Evolutionary conservation across 495 filamentous ascomycete species (phyloP).

Genomic region (Penicillium dipodomyicola): DNA sequence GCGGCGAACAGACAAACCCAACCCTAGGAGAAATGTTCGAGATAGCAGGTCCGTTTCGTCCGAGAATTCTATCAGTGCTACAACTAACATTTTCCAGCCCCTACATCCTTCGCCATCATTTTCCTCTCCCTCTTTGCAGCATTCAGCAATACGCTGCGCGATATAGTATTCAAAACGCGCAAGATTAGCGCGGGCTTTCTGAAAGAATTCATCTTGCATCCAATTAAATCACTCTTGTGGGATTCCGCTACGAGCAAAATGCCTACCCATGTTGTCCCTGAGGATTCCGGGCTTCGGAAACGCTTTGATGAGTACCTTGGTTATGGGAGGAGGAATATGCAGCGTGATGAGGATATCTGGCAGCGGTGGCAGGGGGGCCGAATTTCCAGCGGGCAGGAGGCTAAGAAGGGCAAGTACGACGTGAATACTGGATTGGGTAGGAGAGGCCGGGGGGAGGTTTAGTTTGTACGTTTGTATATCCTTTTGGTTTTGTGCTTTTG

Average conservation of each 20-base stretch:
- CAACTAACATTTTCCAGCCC: constrained; percentile 27
- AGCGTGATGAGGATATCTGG: constrained; percentile 40
- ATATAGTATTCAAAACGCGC: constrained; percentile 25
- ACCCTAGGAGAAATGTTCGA: constrained; percentile 34
- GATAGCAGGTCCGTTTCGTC: constrained; percentile 30
- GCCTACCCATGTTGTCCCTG: constrained; percentile 17
- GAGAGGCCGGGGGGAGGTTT: constrained; percentile 1
- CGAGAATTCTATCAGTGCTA: too few relatives aligned
- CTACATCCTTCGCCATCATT: constrained; percentile 43
- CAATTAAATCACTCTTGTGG: constrained; percentile 18
- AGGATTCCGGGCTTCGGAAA: constrained; percentile 24
- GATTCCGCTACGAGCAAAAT: constrained; percentile 14
- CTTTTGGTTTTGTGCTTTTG: not conserved
- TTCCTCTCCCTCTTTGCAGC: constrained; percentile 42
- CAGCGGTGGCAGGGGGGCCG: constrained; percentile 27
- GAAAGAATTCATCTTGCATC: constrained; percentile 28
- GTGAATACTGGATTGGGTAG: not conserved
- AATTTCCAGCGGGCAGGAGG: not conserved
- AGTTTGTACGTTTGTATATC: not conserved
- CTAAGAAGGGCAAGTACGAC: not conserved
- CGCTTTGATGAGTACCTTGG: constrained; percentile 32
- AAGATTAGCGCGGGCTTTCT: constrained; percentile 28
- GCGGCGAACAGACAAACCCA: constrained; percentile 36
- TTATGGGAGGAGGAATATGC: constrained; percentile 20
- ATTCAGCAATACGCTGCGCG: constrained; percentile 42